A percentile compares a stretch with the other conserved stretches of the same genome.
These are phyloP conservation scores for Paramecium pentaurelia DNA, from an alignment of 73 alveolate genomes.

Conservation along the genomic window DNA sequence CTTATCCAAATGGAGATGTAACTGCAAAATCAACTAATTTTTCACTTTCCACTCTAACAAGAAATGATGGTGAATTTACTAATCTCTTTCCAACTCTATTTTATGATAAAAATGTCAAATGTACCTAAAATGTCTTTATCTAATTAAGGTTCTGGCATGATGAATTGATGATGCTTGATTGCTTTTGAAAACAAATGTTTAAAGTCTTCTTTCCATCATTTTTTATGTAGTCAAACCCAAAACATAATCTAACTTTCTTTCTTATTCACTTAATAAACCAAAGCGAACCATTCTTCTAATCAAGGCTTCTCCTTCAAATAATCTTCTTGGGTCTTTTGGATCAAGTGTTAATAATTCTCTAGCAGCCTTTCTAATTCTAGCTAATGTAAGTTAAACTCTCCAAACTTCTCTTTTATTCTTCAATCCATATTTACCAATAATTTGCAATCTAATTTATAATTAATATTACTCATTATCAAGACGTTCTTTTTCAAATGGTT, in stretches of 20 bases:
- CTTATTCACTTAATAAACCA: conserved; percentile 90
- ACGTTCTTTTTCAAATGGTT: conserved; percentile 95
- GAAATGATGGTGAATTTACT: conserved; percentile 95
- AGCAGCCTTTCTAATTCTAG: conserved; percentile 98
- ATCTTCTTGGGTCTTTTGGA: conserved; percentile 92
- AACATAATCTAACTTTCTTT: conserved; percentile 97
- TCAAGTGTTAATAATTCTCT: conserved; percentile 96
- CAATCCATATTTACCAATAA: conserved; percentile 96
- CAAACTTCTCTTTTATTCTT: conserved; percentile 98
- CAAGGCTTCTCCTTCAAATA: conserved; percentile 96
- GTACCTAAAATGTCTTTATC: conserved; percentile 92
- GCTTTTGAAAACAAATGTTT: conserved; percentile 90
- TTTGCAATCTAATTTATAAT: conserved; percentile 63
- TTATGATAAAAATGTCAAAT: background rate
- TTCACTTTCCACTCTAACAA: conserved; percentile 95
- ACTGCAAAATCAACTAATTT: conserved; percentile 91
- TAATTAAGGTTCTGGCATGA: conserved; percentile 95
- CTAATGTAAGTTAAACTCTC: conserved; percentile 93
- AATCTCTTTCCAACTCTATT: conserved; percentile 93
- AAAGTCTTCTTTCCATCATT: conserved; percentile 98
- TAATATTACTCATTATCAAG: conserved; percentile 80
- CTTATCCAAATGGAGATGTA: conserved; percentile 82
- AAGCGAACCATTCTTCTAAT: conserved; percentile 95
- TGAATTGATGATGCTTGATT: conserved; percentile 87
- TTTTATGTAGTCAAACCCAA: conserved; percentile 87